These are phyloP conservation scores for Myxozyma monticola DNA, from an alignment of 805 yeast species.

Conservation along the genomic window DNA sequence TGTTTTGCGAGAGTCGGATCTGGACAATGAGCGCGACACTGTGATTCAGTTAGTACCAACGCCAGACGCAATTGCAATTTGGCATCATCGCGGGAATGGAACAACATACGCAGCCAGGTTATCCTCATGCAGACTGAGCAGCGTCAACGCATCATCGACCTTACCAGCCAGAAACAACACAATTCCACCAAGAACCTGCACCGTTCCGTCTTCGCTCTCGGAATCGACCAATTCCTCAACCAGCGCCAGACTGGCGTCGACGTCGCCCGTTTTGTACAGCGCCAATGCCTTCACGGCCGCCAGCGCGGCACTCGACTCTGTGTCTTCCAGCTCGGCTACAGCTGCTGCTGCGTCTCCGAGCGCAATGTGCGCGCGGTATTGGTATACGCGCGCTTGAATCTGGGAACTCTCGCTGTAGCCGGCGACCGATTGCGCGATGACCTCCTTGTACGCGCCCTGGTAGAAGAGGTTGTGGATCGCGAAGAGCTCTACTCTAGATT, in stretches of 20 bases:
- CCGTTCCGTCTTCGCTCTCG: conserved; percentile 36
- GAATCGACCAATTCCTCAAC: conserved; percentile 33
- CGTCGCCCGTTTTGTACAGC: conserved; percentile 27
- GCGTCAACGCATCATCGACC: conserved; percentile 46
- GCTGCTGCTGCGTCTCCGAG: conserved; percentile 39
- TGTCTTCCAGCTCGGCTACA: conserved; percentile 33
- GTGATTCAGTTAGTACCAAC: too few relatives aligned
- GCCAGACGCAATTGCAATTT: background rate
- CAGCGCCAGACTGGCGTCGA: conserved; percentile 16
- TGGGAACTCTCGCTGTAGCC: conserved; percentile 32
- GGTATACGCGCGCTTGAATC: conserved; percentile 38
- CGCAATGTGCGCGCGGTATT: conserved; percentile 42
- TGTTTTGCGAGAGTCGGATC: conserved; percentile 44
- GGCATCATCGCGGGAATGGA: too few relatives aligned
- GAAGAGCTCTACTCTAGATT: conserved; percentile 34
- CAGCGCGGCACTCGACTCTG: conserved; percentile 32
- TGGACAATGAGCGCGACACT: conserved; percentile 42
- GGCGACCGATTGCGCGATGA: conserved; percentile 35
- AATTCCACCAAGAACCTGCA: conserved; percentile 45
- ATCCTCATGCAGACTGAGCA: conserved; percentile 44
- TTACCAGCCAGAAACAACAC: conserved; percentile 45
- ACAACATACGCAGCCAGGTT: conserved; percentile 36
- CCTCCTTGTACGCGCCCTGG: conserved; percentile 43
- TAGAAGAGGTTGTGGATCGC: conserved; percentile 44
- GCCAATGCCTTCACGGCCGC: conserved; percentile 33